Percentiles rank a stretch among this genome's conserved stretches.
phyloP scores from a whole-genome alignment of 2,329 filamentous ascomycete genomes.

The Thelonectria olida region DNA sequence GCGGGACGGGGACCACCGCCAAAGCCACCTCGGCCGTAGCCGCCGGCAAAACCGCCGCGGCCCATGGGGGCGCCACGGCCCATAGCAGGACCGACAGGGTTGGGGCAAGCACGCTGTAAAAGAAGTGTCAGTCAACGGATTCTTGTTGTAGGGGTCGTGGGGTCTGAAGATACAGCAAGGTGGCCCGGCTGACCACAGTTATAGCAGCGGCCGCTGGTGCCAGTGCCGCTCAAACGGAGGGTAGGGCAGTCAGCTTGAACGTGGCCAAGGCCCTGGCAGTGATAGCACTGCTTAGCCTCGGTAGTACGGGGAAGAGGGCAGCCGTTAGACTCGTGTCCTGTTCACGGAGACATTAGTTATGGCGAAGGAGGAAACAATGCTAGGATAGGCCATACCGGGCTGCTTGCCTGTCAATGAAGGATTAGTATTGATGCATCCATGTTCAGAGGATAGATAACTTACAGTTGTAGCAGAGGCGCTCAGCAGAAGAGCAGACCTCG shows the following conservation, averaged over 20 bases:
- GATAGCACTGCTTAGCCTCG: constrained; percentile 99
- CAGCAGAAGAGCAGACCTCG: constrained; percentile 96
- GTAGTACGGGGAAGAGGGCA: constrained; percentile 97
- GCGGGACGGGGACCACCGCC: constrained; percentile 73
- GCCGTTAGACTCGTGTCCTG: constrained; percentile 93
- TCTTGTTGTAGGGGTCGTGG: not conserved
- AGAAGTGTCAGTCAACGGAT: constrained; percentile 25
- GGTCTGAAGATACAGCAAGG: constrained; percentile 73
- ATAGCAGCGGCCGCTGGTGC: constrained; percentile 90
- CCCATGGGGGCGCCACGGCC: constrained; percentile 73
- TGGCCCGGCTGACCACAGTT: constrained; percentile 94
- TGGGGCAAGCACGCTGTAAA: constrained; percentile 80
- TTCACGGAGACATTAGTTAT: constrained; percentile 7
- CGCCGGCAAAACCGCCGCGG: constrained; percentile 74
- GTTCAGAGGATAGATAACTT: constrained; percentile 49
- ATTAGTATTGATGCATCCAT: constrained; percentile 15
- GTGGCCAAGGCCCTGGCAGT: constrained; percentile 97
- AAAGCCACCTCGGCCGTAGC: constrained; percentile 79
- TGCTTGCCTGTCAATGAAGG: constrained; percentile 72
- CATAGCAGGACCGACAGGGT: constrained; percentile 69
- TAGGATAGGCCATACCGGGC: constrained; percentile 62
- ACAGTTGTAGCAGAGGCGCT: constrained; percentile 99
- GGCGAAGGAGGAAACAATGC: not conserved
- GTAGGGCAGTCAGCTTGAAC: constrained; percentile 99
- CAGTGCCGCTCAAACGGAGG: constrained; percentile 85